These are phyloP conservation scores for Tephrocybe sp. DNA, from an alignment of 768 basidiomycete genomes.

Conservation along the genomic window DNA sequence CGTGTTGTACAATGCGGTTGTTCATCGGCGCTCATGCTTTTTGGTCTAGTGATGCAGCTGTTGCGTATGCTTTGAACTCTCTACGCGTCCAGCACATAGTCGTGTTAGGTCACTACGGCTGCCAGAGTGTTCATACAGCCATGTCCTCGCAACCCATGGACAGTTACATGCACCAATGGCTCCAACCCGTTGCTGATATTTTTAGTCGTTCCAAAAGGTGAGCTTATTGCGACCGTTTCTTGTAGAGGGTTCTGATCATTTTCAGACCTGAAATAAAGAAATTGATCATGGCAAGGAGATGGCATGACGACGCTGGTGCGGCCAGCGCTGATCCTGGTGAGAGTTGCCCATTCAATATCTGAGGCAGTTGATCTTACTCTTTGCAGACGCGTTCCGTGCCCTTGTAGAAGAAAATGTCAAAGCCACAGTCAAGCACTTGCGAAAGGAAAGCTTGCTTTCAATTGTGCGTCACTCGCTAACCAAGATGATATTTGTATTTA, in stretches of 20 bases:
- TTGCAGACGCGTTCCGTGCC: constrained; percentile 33
- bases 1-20: neutral
- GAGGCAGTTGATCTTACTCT: neutral
- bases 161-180: constrained; percentile 27
- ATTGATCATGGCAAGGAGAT: constrained; percentile 31
- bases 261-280: constrained; percentile 33
- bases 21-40: neutral
- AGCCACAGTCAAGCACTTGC: constrained; percentile 38
- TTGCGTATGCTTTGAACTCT: constrained; percentile 33
- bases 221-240: neutral
- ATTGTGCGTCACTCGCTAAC: constrained; percentile 19
- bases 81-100: constrained; percentile 36
- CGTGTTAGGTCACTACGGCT: constrained; percentile 40
- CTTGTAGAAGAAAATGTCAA: constrained; percentile 55
- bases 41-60: constrained; percentile 28
- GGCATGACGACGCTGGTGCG: constrained; percentile 16
- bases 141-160: constrained; percentile 23
- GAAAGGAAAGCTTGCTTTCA: constrained; percentile 36
- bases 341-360: neutral
- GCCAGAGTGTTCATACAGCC: constrained; percentile 32
- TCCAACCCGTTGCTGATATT: constrained; percentile 31
- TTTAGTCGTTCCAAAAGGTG: constrained; percentile 33
- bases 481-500: neutral
- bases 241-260: neutral
- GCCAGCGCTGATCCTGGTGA: constrained; percentile 11